These are phyloP conservation scores for Triticum monococcum DNA, from an alignment of 176 grass and related monocot species.

Conservation along the genomic window DNA sequence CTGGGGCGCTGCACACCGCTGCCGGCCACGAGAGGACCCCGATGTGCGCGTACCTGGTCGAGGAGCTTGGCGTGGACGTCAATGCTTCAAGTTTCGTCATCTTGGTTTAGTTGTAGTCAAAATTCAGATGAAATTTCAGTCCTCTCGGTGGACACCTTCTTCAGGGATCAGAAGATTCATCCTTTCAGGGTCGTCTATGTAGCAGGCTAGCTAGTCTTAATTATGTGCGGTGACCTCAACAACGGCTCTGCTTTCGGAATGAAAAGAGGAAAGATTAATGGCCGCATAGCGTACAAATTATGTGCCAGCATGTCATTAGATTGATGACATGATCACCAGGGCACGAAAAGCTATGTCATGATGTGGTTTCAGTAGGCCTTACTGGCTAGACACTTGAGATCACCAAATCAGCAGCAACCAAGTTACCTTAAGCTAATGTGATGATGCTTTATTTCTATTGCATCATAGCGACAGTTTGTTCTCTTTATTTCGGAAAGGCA, in stretches of 20 bases:
- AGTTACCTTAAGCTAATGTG: no score
- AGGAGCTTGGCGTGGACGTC: no score
- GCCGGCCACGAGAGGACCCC: no score
- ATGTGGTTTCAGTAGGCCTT: not conserved
- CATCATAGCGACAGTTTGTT: no score
- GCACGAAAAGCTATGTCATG: conserved; percentile 5
- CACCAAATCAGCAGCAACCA: not conserved
- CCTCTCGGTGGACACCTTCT: not conserved
- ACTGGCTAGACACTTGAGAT: not conserved
- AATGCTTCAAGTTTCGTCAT: not conserved
- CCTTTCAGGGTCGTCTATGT: not conserved
- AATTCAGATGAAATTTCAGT: not conserved
- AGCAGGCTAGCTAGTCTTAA: not conserved
- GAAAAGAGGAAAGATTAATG: not conserved
- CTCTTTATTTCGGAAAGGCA: no score
- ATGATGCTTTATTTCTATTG: no score
- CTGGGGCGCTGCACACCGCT: no score
- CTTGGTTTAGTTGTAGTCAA: not conserved
- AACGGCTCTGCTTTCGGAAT: not conserved
- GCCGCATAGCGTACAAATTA: not conserved
- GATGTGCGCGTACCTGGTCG: no score
- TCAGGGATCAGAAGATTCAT: not conserved
- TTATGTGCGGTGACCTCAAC: not conserved
- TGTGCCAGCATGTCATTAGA: not conserved
- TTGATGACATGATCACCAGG: not conserved